Percentiles rank a stretch among this genome's conserved stretches.
Evolutionary conservation across 495 filamentous ascomycete genomes (phyloP).

Genomic region (Tuber umbilicatum): DNA sequence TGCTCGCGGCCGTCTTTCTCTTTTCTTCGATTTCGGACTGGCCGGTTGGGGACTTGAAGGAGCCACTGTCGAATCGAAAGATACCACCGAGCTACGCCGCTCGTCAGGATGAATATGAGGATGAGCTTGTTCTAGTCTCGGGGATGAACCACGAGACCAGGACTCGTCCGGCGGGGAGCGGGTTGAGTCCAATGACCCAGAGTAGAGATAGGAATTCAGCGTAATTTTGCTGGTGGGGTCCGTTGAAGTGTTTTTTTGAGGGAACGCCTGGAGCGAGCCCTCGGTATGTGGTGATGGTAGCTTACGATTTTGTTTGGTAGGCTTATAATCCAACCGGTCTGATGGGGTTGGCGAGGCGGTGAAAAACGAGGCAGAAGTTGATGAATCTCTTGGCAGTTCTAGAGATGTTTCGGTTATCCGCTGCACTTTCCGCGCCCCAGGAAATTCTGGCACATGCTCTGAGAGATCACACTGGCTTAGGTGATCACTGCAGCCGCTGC

Average conservation of each 20-base stretch:
- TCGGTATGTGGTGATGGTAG: background rate
- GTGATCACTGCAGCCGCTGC: background rate
- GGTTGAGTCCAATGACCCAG: constrained; percentile 26
- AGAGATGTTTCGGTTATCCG: constrained; percentile 24
- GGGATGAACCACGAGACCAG: constrained; percentile 31
- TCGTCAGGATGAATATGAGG: constrained; percentile 29
- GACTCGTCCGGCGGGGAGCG: constrained; percentile 35
- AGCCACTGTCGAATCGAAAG: constrained; percentile 31
- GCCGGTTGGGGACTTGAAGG: constrained; percentile 27
- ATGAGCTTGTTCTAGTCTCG: constrained; percentile 34
- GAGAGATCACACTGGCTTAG: background rate
- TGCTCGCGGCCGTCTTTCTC: constrained; percentile 12
- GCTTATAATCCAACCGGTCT: background rate
- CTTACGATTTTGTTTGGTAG: background rate
- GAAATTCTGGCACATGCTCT: constrained; percentile 35
- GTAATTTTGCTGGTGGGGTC: constrained; percentile 27
- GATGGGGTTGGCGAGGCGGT: background rate
- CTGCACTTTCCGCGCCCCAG: constrained; percentile 24
- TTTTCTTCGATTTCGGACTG: constrained; percentile 4
- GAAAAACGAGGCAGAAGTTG: constrained; percentile 14
- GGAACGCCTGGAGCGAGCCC: background rate
- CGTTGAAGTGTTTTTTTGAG: background rate
- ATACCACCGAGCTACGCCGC: constrained; percentile 28
- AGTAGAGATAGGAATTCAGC: constrained; percentile 35
- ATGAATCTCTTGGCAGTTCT: constrained; percentile 7